Evolutionary conservation across 2,329 filamentous ascomycete genomes (phyloP), one percentile per base, ranked within the genome.

Genomic region (Blumeria graminis): DNA sequence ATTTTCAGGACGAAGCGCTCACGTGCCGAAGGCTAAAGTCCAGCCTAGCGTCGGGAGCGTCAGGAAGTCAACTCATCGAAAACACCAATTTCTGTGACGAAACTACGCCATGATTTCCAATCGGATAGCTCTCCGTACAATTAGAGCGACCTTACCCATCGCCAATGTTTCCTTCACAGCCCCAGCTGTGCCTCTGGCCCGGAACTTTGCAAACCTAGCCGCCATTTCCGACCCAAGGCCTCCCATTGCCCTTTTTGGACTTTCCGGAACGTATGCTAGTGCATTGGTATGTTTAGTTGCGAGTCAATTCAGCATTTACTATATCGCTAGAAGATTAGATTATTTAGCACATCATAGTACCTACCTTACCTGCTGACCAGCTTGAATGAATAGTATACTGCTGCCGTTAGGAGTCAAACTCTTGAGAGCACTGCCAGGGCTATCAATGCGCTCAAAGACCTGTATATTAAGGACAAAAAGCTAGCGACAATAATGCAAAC

Each of bases 261-360:
- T 98, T 69, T 92, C 96, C 73, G 92, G 92, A 72, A 96, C 90
- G 70, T 98, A 98, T 75, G 92, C 92, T 70, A 88, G 84, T 74
- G 92, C 92, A 75, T 78, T 98, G 82, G 92, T 98, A 90, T 71
- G 86, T 70, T 58, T 56, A 55, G 4, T 22, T 22, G 28, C 6
- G 7, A 48, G 6, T 22, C n/a, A 7, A 18, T 41, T 54, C 32
- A 41, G 35, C 13, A 18, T 41, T 1, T 41, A 6, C 18, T n/a
- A 18, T 18, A 9, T 22, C 13, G 28, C 45, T 6, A 6, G 1
- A 43, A 43, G 18, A n/a, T 43, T 43, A 1, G 14, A n/a, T 43
- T 43, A n/a, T 43, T 43, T 16, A 43, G 39, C 18, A n/a, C 18
- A 16, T 5, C 10, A n/a, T 43, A 9, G 18, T 43, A 43, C 39